These are phyloP conservation scores for Pleurotus tuber-regium DNA, from an alignment of 768 basidiomycete genomes.

Conservation along the genomic window DNA sequence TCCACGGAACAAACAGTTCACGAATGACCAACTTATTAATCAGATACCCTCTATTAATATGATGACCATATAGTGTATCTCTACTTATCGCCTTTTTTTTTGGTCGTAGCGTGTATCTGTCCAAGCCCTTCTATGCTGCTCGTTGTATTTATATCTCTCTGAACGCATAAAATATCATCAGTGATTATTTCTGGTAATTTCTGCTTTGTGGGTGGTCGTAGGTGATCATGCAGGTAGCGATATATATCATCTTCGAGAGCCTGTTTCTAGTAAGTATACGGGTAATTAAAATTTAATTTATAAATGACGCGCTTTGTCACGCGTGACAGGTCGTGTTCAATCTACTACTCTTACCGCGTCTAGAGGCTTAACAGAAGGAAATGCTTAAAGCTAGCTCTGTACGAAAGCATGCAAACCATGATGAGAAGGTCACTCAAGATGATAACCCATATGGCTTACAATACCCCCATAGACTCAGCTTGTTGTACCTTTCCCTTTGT, in stretches of 20 bases:
- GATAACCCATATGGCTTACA: conserved; percentile 24
- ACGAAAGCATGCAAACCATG: background rate
- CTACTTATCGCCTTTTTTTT: background rate
- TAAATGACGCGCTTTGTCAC: conserved; percentile 2
- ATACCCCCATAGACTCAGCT: conserved; percentile 75
- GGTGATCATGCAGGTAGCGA: too few species aligned
- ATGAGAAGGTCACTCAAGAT: background rate
- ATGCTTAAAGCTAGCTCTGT: conserved; percentile 6
- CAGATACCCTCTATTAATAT: background rate
- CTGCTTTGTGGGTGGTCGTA: too few species aligned
- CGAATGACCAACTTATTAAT: background rate
- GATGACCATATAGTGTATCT: conserved; percentile 2
- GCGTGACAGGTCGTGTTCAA: conserved; percentile 6
- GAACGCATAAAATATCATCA: too few species aligned
- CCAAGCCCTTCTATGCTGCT: background rate
- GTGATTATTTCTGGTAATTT: too few species aligned
- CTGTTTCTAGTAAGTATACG: too few species aligned
- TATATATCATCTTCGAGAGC: too few species aligned
- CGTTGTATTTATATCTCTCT: conserved; percentile 1
- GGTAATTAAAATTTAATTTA: too few species aligned
- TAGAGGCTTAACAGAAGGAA: too few species aligned
- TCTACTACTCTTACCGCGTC: background rate
- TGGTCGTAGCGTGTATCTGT: background rate
- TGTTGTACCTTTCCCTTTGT: conserved; percentile 46
- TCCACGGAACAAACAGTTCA: background rate